These are phyloP conservation scores for Boletus huronensis DNA, from an alignment of 768 basidiomycete species.

Conservation along the genomic window DNA sequence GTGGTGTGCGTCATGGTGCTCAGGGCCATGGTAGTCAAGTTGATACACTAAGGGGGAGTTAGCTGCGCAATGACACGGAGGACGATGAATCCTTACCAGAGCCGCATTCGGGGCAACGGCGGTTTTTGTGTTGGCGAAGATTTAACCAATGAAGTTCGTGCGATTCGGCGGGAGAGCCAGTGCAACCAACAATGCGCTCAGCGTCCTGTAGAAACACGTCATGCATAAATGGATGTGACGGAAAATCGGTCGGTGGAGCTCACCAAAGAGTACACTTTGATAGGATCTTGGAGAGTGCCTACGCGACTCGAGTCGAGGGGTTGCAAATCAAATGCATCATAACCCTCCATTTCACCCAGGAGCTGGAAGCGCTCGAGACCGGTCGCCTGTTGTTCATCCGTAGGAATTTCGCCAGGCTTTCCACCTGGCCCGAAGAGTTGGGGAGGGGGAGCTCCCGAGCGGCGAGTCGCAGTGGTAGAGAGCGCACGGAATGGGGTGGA, in stretches of 20 bases:
- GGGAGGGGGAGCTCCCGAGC: conserved; percentile 61
- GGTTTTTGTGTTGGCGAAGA: conserved; percentile 58
- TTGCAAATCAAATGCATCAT: conserved; percentile 85
- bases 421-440: conserved; percentile 69
- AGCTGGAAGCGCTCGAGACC: conserved; percentile 96
- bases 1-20: conserved; percentile 47
- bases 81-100: conserved; percentile 57
- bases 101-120: conserved; percentile 91
- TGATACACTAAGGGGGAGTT: conserved; percentile 53
- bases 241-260: conserved; percentile 28
- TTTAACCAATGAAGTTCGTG: conserved; percentile 90
- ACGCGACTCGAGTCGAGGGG: conserved; percentile 81
- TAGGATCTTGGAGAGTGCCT: conserved; percentile 84
- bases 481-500: conserved; percentile 47
- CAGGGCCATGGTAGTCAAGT: conserved; percentile 67
- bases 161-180: conserved; percentile 91
- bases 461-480: conserved; percentile 52
- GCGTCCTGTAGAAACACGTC: conserved; percentile 50
- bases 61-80: not conserved
- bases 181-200: conserved; percentile 89
- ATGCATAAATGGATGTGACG: not conserved
- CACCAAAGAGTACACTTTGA: conserved; percentile 85
- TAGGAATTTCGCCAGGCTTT: conserved; percentile 72
- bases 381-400: conserved; percentile 87
- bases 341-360: conserved; percentile 81